Base-by-base conservation (phyloP, 2,329 filamentous ascomycete species). In the Colletotrichum sojae region DNA sequence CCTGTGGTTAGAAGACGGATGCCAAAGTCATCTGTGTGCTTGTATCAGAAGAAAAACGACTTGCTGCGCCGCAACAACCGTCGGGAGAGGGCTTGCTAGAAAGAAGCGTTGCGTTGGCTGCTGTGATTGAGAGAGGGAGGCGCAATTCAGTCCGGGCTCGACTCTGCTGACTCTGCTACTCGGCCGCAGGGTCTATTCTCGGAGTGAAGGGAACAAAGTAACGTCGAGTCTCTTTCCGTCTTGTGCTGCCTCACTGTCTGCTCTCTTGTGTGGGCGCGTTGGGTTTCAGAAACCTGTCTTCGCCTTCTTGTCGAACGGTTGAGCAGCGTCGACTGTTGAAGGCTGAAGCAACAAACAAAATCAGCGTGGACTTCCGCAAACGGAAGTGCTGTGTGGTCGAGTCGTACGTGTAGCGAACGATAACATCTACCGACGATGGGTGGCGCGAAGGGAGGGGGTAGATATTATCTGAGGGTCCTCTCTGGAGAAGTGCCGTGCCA, bases 221-320 rank as follows among this genome's bases (percentile, higher is more conserved):
- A 10, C 8, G 31, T 36, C 31, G 31, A 36, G 31, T 36, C 31
- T 10, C 13, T 6, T 43, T 43, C 10, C 40, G 40, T 15, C 16
- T n/a, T 16, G 10, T n/a, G 13, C 40, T 16, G 40, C 13, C 16
- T 43, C 40, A n/a, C 40, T 43, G 12, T 43, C 3, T 15, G 16
- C 10, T 15, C 40, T 43, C 8, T 36, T 10, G 31, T 36, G 31
- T 10, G 8, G 31, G 31, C 31, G 31, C 8, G 31, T 36, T 36
- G 10, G 31, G 31, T 36, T 36, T 36, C 45, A 46, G 15, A 18
- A 46, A 46, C 45, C 16, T 16, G 45, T 16, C 8, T 46, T 46
- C 45, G 45, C 45, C 45, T 46, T 46, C 45, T 36, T 36, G 31
- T 43, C 40, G 46, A 49, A 49, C 46, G 46, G 46, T 49, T 15